These are phyloP conservation scores for Pinus albicaulis DNA, from an alignment of 75 land plant genomes.

Conservation along the genomic window DNA sequence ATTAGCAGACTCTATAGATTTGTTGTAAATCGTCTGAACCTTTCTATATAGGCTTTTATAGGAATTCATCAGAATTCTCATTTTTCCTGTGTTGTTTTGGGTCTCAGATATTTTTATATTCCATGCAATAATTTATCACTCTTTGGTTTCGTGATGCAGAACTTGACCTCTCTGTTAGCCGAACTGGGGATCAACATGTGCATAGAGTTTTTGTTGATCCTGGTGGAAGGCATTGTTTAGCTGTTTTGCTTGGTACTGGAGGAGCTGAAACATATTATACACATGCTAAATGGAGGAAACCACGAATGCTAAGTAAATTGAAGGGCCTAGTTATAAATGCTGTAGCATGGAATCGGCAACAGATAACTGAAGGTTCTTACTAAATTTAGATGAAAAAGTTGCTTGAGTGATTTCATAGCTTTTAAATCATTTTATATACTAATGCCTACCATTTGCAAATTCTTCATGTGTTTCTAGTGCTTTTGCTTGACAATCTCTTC, in stretches of 20 bases:
- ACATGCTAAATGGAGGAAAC: slow-evolving; percentile 88
- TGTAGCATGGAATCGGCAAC: slow-evolving; percentile 92
- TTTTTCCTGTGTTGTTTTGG: background rate
- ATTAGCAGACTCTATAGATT: background rate
- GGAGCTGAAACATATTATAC: slow-evolving; percentile 83
- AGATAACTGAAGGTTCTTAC: slow-evolving; percentile 78
- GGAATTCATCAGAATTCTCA: background rate
- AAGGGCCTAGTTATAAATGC: slow-evolving; percentile 77
- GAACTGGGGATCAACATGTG: slow-evolving; percentile 73
- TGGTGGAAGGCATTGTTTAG: slow-evolving; percentile 89
- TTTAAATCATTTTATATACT: background rate
- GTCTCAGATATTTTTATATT: background rate
- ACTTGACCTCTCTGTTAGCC: slow-evolving; percentile 73
- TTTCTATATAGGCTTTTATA: background rate
- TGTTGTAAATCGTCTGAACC: background rate
- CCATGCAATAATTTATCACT: slow-evolving; percentile 5
- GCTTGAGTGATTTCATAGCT: background rate
- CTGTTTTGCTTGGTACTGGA: slow-evolving; percentile 48
- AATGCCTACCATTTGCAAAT: background rate
- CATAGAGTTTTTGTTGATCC: slow-evolving; percentile 96
- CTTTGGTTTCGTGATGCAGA: slow-evolving; percentile 35
- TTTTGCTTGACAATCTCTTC: background rate
- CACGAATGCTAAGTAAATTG: slow-evolving; percentile 62
- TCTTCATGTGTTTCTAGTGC: background rate
- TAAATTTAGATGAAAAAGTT: background rate